Percentiles rank a stretch among this genome's conserved stretches.
Conservation (phyloP, 495 filamentous ascomycete species). For the Parathielavia hyrcaniae region DNA sequence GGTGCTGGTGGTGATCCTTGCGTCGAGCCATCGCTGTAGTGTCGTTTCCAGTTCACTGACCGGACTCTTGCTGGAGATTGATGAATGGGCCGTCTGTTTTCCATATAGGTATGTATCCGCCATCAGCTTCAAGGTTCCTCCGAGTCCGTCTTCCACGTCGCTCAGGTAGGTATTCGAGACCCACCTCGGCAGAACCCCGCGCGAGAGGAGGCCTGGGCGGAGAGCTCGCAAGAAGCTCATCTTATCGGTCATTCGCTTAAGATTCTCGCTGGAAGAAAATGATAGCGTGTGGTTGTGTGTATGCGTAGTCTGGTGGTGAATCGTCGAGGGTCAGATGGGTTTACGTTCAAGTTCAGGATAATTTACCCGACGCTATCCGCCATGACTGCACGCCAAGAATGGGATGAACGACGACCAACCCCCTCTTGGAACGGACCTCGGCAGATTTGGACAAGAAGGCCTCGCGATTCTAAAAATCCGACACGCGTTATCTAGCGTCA, state of each 20-base stretch:
- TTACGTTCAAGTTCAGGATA: background rate
- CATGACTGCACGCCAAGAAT: conserved; percentile 5
- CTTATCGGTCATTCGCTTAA: background rate
- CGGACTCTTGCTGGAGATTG: no score
- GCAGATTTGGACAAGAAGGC: background rate
- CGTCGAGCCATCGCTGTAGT: background rate
- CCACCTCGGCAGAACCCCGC: background rate
- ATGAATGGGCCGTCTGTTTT: no score
- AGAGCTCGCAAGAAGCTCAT: background rate
- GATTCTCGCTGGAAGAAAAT: background rate
- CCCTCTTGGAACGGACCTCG: conserved; percentile 5
- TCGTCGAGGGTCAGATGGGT: background rate
- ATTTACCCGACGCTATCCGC: conserved; percentile 1
- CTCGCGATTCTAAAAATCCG: no score
- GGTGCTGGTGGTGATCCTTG: no score
- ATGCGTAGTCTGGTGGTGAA: background rate
- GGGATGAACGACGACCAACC: no score
- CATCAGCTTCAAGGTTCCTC: background rate
- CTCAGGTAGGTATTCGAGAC: background rate
- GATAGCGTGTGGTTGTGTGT: background rate
- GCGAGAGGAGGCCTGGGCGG: background rate
- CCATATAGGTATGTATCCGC: no score
- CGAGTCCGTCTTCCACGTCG: background rate
- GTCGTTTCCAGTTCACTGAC: no score
- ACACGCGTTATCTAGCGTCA: no score